These are phyloP conservation scores for Geotrichum phurueaensis DNA, from an alignment of 1,139 yeast genomes.

Conservation along the genomic window DNA sequence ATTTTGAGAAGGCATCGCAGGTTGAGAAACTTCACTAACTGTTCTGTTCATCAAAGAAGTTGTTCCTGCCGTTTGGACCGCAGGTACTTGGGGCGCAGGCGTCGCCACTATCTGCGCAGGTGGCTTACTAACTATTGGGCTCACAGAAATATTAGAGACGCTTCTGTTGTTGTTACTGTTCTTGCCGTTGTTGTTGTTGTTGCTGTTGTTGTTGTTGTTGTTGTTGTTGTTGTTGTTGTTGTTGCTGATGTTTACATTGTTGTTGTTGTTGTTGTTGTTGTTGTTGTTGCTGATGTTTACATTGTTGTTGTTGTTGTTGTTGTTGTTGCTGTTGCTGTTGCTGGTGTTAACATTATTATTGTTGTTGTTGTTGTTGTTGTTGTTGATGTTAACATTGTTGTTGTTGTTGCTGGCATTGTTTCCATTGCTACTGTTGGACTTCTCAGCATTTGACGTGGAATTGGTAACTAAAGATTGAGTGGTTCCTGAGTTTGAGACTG, in stretches of 20 bases:
- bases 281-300: not conserved
- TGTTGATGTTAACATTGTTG: not conserved
- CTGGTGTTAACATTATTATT: too few relatives aligned
- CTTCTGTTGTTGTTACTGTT: not conserved
- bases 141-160: not conserved
- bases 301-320: not conserved
- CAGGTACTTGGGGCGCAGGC: not conserved
- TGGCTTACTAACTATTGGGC: too few relatives aligned
- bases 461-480: not conserved
- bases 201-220: not conserved
- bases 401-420: not conserved
- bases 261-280: not conserved
- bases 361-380: not conserved
- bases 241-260: not conserved
- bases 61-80: not conserved
- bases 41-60: not conserved
- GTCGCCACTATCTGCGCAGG: too few relatives aligned
- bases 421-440: not conserved
- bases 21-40: not conserved
- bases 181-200: not conserved
- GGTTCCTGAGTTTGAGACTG: not conserved
- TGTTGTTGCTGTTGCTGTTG: not conserved
- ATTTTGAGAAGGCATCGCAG: not conserved
- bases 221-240: too few relatives aligned
- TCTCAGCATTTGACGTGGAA: not conserved